Conservation (phyloP, 495 filamentous ascomycete species). For the Poronia punctata region DNA sequence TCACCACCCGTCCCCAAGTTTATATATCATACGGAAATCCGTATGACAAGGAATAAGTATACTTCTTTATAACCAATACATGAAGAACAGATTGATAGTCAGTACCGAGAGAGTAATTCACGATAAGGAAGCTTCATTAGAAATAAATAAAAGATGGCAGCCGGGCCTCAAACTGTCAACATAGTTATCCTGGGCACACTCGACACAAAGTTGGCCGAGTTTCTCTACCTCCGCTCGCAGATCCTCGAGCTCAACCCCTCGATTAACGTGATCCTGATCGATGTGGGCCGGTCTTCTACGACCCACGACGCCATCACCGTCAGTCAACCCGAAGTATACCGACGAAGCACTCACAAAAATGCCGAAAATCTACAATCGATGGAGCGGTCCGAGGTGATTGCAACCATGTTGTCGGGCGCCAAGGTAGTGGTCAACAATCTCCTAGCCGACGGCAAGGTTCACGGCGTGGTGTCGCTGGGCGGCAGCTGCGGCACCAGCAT, state of each 20-base stretch:
- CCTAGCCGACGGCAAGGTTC: slow-evolving; percentile 29
- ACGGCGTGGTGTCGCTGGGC: slow-evolving; percentile 50
- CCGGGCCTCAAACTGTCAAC: slow-evolving; percentile 26
- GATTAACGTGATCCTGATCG: slow-evolving; percentile 44
- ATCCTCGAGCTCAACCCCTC: slow-evolving; percentile 29
- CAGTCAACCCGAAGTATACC: slow-evolving; percentile 32
- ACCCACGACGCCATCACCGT: slow-evolving; percentile 42
- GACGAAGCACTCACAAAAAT: slow-evolving; percentile 10
- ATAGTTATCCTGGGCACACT: slow-evolving; percentile 59
- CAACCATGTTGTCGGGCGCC: slow-evolving; percentile 39
- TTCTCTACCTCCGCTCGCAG: slow-evolving; percentile 48
- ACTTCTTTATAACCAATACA: no score
- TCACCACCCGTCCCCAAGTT: no score
- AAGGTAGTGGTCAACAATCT: slow-evolving; percentile 29
- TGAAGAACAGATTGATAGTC: no score
- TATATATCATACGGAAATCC: no score
- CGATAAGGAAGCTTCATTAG: no score
- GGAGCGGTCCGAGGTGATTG: slow-evolving; percentile 44
- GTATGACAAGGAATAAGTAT: no score
- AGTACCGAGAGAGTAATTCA: no score
- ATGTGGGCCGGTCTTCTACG: slow-evolving; percentile 43
- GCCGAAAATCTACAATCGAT: slow-evolving; percentile 20
- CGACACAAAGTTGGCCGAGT: slow-evolving; percentile 59
- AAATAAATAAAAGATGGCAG: slow-evolving; percentile 17
- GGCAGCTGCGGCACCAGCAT: slow-evolving; percentile 55